Evolutionary conservation across 2,329 filamentous ascomycete genomes (phyloP), one percentile per base, ranked within the genome.

Genomic region (Incumbomyces delicatus): DNA sequence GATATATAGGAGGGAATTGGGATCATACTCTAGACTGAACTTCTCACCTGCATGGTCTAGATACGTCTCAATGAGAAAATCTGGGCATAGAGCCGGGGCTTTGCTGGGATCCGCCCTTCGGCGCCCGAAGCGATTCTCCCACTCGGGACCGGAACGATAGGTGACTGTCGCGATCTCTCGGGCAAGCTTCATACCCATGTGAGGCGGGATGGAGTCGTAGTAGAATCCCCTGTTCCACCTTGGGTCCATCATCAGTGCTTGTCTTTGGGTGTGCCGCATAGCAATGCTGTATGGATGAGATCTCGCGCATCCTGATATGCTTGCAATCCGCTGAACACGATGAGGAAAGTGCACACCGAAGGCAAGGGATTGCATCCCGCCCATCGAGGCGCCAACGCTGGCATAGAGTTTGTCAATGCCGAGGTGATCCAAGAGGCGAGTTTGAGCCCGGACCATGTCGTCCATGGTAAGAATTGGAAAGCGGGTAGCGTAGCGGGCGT

Each of bases 181-280:
- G 0, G 92, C 90, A 6, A 98, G 81, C 68, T 98, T 98, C 90
- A 98, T 96, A 41, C 92, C 92, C 0, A 85, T 82, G 61, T 98
- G 92, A 1, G 92, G 92, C 2, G 92, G 92, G 6, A 98, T 80
- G 33, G 47, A 30, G 59, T 82, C 83, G 62, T 95, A 94, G 72
- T 96, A 96, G 69, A 90, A 94, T 1, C 92, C 92, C 31, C 92
- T 80, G 56, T 87, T 86, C 92, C 92, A 98, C 60, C 94, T 88
- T 2, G 89, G 88, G 60, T 98, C 92, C 84, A 95, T 95, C 89
- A 98, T 96, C 40, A 98, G 76, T 1, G 95, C 92, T 69, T 96
- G 92, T 22, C 92, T 81, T 67, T 98, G 92, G 0, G 90, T 95
- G 67, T 98, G 92, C 45, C 92, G 81, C 90, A 98, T 95, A 30